phyloP scores from a whole-genome alignment of 495 filamentous ascomycete species.

The Lasiosphaeris hirsuta region DNA sequence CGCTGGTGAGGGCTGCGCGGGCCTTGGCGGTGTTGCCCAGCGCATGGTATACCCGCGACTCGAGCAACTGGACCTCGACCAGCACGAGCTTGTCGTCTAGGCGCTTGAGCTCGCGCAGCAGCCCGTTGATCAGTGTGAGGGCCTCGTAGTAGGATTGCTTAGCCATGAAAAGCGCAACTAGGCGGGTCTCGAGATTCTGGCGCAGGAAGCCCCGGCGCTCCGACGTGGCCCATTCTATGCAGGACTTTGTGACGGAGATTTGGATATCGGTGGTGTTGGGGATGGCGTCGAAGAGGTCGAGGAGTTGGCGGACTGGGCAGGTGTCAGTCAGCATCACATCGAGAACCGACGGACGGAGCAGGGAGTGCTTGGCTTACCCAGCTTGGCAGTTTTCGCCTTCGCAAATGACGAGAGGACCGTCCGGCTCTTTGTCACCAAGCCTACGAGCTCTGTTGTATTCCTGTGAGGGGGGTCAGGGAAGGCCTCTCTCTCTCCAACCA shows the following conservation, averaged over 20 bases:
- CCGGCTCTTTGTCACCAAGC: slow-evolving; percentile 85
- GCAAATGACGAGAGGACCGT: slow-evolving; percentile 91
- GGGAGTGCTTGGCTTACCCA: slow-evolving; percentile 60
- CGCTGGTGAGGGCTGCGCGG: slow-evolving; percentile 89
- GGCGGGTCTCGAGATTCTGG: slow-evolving; percentile 94
- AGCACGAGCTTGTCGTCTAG: slow-evolving; percentile 97
- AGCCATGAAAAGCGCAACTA: slow-evolving; percentile 90
- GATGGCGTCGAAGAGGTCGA: slow-evolving; percentile 91
- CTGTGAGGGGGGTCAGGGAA: slow-evolving; percentile 29
- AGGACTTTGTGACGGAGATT: slow-evolving; percentile 89
- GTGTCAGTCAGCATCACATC: neutral
- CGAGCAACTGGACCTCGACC: slow-evolving; percentile 97
- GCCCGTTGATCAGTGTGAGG: slow-evolving; percentile 89
- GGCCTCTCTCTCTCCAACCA: neutral
- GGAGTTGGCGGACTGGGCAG: slow-evolving; percentile 81
- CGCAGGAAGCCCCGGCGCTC: slow-evolving; percentile 92
- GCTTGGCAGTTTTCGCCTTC: slow-evolving; percentile 97
- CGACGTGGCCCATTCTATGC: slow-evolving; percentile 97
- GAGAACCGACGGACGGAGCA: neutral
- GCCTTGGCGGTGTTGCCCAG: slow-evolving; percentile 95
- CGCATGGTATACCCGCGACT: slow-evolving; percentile 95
- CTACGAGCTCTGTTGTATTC: slow-evolving; percentile 82
- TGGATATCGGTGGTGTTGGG: slow-evolving; percentile 92
- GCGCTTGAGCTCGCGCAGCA: slow-evolving; percentile 93
- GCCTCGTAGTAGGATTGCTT: slow-evolving; percentile 97